These are phyloP conservation scores for Fusarium hostae DNA, from an alignment of 2,329 filamentous ascomycete species.

Conservation along the genomic window DNA sequence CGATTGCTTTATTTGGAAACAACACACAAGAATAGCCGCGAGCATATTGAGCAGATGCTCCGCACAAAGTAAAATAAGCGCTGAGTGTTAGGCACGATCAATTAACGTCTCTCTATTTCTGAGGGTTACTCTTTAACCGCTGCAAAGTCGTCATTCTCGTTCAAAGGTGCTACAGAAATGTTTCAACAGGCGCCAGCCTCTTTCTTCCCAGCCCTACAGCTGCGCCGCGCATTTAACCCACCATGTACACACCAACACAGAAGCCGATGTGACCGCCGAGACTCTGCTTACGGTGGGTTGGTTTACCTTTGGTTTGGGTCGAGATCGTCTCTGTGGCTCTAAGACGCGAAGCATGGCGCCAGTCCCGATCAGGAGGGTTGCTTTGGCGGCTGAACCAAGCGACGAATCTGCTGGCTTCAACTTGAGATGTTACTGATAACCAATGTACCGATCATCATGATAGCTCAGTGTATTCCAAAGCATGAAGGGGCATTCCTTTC, in stretches of 20 bases:
- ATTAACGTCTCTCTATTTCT: not conserved
- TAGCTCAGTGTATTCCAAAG: not conserved
- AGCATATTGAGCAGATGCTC: constrained; percentile 91
- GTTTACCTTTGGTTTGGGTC: not conserved
- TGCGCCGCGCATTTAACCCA: constrained; percentile 8
- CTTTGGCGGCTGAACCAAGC: not conserved
- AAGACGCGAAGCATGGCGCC: constrained; percentile 8
- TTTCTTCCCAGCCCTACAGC: constrained; percentile 17
- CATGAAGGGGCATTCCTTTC: not conserved
- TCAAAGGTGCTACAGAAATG: not conserved
- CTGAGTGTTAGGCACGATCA: not conserved
- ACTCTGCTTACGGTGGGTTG: not conserved
- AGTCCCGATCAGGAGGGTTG: constrained; percentile 14
- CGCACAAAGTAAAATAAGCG: constrained; percentile 55
- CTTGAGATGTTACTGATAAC: not conserved
- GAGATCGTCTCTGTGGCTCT: not conserved
- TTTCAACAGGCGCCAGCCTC: constrained; percentile 28
- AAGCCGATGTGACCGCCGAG: constrained; percentile 1
- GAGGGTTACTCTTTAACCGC: not conserved
- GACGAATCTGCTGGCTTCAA: not conserved
- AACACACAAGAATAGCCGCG: constrained; percentile 92
- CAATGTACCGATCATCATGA: not conserved
- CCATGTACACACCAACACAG: not conserved
- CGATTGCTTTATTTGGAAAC: constrained; percentile 93
- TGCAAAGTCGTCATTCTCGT: not conserved